Conservation (phyloP, 176 grass and related monocot genomes). For the Thalia dealbata region DNA sequence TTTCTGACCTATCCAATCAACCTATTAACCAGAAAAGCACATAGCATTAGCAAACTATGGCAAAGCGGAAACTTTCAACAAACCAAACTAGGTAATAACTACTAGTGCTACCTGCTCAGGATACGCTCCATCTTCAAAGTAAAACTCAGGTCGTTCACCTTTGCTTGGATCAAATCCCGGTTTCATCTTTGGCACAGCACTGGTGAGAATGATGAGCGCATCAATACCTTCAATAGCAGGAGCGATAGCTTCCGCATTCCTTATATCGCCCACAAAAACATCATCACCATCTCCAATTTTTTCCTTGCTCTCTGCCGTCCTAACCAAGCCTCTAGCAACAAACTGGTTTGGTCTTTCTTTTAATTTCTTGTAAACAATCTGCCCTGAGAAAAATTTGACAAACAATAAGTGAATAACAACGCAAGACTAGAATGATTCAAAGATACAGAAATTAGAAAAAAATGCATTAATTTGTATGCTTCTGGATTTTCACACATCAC, state of each 20-base stretch:
- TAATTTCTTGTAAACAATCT: conserved; percentile 84
- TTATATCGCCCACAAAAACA: conserved; percentile 72
- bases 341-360: conserved; percentile 59
- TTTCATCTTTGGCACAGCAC: conserved; percentile 74
- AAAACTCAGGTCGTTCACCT: conserved; percentile 73
- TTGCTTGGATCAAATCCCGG: conserved; percentile 76
- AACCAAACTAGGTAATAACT: neutral
- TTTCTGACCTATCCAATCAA: conserved; percentile 96
- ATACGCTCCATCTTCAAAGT: conserved; percentile 62
- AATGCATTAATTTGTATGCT: neutral
- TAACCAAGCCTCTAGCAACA: conserved; percentile 47
- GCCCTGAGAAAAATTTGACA: conserved; percentile 31
- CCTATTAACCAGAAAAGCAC: conserved; percentile 25
- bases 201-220: conserved; percentile 88
- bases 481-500: neutral
- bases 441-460: no score
- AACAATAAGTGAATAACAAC: neutral
- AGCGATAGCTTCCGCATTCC: conserved; percentile 39
- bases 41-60: neutral
- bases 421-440: neutral
- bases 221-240: conserved; percentile 58
- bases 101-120: conserved; percentile 56
- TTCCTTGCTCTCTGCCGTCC: conserved; percentile 58
- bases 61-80: neutral
- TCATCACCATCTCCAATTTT: conserved; percentile 50